Evolutionary conservation across 148 eudicot species (phyloP).

Genomic region (Chenopodium suecicum): DNA sequence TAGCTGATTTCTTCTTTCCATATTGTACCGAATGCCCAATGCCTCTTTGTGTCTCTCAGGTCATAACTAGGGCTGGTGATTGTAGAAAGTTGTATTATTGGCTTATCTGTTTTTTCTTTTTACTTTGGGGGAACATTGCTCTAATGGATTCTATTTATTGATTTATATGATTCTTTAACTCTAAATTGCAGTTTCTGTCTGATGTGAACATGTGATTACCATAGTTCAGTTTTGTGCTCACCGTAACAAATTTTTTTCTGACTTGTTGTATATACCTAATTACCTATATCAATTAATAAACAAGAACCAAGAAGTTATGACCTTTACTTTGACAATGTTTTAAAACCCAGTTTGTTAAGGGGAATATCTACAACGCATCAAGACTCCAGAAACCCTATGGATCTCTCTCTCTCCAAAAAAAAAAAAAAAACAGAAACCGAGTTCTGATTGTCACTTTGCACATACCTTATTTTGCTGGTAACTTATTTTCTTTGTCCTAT

Average conservation of each 20-base stretch:
- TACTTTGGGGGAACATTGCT: neutral
- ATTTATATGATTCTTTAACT: neutral
- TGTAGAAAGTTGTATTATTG: neutral
- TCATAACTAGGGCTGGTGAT: neutral
- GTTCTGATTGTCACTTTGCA: neutral
- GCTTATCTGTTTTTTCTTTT: neutral
- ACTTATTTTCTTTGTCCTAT: neutral
- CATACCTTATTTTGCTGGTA: neutral
- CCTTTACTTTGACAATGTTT: neutral
- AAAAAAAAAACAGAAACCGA: neutral
- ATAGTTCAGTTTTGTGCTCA: constrained; percentile 1
- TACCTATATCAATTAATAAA: neutral
- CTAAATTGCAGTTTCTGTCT: neutral
- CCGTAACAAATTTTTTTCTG: neutral
- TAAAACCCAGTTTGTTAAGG: neutral
- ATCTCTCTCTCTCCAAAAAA: too few relatives aligned
- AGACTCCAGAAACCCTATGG: neutral
- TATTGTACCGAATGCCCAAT: neutral
- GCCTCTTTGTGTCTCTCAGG: neutral
- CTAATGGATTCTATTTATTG: neutral
- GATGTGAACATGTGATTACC: neutral
- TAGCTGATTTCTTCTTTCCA: neutral
- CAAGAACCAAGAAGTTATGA: neutral
- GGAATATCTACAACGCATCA: neutral
- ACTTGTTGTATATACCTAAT: neutral